Evolutionary conservation across 331 rosid species (phyloP).

Genomic region (Cydonia oblonga): DNA sequence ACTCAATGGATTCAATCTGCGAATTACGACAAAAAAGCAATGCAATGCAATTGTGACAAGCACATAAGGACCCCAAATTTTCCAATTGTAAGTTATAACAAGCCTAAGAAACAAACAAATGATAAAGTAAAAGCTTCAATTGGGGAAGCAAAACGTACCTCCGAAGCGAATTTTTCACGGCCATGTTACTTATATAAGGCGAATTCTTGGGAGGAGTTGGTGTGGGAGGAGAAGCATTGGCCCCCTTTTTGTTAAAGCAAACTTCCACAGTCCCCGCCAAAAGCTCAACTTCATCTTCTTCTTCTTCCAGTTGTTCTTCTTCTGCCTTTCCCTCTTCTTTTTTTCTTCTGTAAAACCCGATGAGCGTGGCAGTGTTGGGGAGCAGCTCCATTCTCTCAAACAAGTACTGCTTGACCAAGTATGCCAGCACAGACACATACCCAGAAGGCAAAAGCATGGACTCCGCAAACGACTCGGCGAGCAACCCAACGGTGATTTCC

Average conservation of each 20-base stretch:
- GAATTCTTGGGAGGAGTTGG: constrained; percentile 63
- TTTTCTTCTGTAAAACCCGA: constrained; percentile 55
- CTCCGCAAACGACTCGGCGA: constrained; percentile 77
- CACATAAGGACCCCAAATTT: neutral
- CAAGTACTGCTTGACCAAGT: constrained; percentile 67
- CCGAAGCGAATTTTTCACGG: constrained; percentile 42
- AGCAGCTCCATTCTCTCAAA: constrained; percentile 41
- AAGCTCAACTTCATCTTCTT: constrained; percentile 18
- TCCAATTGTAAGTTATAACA: neutral
- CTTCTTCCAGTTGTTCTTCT: neutral
- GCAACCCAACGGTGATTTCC: constrained; percentile 41
- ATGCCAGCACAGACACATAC: constrained; percentile 42
- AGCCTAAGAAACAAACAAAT: neutral
- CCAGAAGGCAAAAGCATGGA: constrained; percentile 57
- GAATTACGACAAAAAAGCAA: neutral
- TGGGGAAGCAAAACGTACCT: constrained; percentile 29
- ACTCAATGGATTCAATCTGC: neutral
- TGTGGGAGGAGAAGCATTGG: constrained; percentile 57
- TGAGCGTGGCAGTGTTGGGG: constrained; percentile 72
- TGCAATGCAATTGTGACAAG: neutral
- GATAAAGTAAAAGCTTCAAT: neutral
- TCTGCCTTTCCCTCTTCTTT: constrained; percentile 1
- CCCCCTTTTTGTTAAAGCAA: constrained; percentile 52
- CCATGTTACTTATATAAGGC: constrained; percentile 73
- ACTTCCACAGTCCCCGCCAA: constrained; percentile 90